Evolutionary conservation across 1,284 basidiomycete species (phyloP), one percentile per base, ranked within the genome.

Genomic region (Apiotrichum siamense): DNA sequence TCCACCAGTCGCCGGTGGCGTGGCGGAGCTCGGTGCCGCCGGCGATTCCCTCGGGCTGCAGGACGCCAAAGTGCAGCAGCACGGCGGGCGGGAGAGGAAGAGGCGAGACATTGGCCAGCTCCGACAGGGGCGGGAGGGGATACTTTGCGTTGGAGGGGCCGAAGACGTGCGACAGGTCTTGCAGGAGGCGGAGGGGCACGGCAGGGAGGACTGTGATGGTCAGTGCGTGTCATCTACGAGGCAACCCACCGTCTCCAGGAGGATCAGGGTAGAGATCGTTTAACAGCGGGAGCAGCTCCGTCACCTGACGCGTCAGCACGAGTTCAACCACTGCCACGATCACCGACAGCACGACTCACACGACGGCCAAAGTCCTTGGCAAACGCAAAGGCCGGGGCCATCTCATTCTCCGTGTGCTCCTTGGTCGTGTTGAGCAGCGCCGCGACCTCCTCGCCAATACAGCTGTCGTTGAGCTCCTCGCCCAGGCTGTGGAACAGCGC

Each of bases 401-500:
- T 17, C 23, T 55, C 42, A 3, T 32, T 42, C 7, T 25, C 49
- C 3, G 40, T 32, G 29, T 51, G 44, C n/a, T 49, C 42, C 27
- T 43, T 38, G 10, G 40, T 53, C 0, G 20, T 41, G 9, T 27
- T 27, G 18, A 61, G 41, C 3, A 49, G 43, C 12, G 33, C 52
- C 20, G 52, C 43, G 23, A 64, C 58, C 40, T 59, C 54, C n/a
- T 64, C 61, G 5, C 66, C 66, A 6, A 66, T 44, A 50, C 62
- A 65, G 21, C 38, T 32, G 3, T 49, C 55, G 21, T 31, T 24
- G 25, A 64, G 32, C 23, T 31, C 43, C 7, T 39, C 52, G 9
- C 58, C 64, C 11, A 62, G 43, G 15, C 40, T 33, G 31, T 37
- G 29, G 48, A 67, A 60, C 3, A 61, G 40, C 17, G 23, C 36